Evolutionary conservation across 306 rosid genomes (phyloP).

Genomic region (Albizia julibrissin): DNA sequence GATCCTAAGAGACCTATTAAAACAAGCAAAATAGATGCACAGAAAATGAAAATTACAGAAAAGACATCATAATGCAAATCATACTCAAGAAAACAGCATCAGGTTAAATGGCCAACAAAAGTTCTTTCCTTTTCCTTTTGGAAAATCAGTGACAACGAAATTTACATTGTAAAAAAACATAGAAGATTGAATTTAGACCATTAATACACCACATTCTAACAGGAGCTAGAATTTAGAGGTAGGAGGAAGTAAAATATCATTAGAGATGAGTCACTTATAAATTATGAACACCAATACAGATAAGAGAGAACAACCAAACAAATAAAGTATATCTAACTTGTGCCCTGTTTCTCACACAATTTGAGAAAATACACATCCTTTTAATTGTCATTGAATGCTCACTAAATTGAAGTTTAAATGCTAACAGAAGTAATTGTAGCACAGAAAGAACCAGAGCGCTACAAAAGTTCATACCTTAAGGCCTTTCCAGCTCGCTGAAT

Average conservation of each 20-base stretch:
- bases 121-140: not conserved
- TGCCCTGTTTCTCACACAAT: not conserved
- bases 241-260: slow-evolving; percentile 4
- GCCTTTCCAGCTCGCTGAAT: slow-evolving; percentile 92
- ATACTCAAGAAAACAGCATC: slow-evolving; percentile 22
- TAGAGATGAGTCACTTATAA: not conserved
- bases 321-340: slow-evolving; percentile 20
- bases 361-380: slow-evolving; percentile 7
- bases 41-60: slow-evolving; percentile 13
- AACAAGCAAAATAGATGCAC: slow-evolving; percentile 30
- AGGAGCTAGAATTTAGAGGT: slow-evolving; percentile 10
- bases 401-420: slow-evolving; percentile 16
- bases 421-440: slow-evolving; percentile 13
- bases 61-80: slow-evolving; percentile 1
- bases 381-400: not conserved
- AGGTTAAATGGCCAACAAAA: slow-evolving; percentile 18
- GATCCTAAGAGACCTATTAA: slow-evolving; percentile 87
- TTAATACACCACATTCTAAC: slow-evolving; percentile 1
- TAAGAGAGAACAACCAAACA: slow-evolving; percentile 22
- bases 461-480: slow-evolving; percentile 58
- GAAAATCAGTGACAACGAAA: slow-evolving; percentile 8
- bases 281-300: not conserved
- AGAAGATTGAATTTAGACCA: not conserved
- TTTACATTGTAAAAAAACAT: slow-evolving; percentile 5
- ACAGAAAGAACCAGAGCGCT: not conserved